Percentiles rank a stretch among this genome's conserved stretches.
These are phyloP conservation scores for Ceratobasidium sp. DNA, from an alignment of 1,284 basidiomycete genomes.

Conservation along the genomic window DNA sequence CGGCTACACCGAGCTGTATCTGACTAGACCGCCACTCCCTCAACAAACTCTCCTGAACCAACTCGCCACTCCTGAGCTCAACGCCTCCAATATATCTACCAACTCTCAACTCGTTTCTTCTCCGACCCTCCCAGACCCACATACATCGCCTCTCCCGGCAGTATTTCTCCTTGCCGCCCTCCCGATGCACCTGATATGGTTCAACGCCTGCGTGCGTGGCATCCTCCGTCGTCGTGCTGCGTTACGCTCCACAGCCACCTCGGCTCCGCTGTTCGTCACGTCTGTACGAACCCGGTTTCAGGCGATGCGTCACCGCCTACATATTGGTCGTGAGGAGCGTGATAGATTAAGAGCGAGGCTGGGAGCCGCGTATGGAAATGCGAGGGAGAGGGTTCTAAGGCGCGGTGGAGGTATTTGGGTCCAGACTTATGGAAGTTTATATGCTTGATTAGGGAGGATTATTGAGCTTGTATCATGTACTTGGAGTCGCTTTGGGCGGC, in stretches of 20 bases:
- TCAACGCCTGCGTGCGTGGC: slow-evolving; percentile 66
- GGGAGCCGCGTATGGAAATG: slow-evolving; percentile 31
- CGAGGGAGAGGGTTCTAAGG: slow-evolving; percentile 22
- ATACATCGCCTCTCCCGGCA: slow-evolving; percentile 60
- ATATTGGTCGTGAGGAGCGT: slow-evolving; percentile 11
- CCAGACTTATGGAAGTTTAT: neutral
- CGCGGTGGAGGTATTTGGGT: slow-evolving; percentile 16
- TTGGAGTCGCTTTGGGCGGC: too few relatives aligned
- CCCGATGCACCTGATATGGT: slow-evolving; percentile 69
- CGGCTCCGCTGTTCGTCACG: slow-evolving; percentile 5
- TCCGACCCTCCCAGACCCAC: slow-evolving; percentile 25
- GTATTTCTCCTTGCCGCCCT: slow-evolving; percentile 62
- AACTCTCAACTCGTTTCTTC: neutral
- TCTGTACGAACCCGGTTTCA: slow-evolving; percentile 29
- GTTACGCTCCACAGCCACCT: slow-evolving; percentile 28
- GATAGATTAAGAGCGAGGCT: slow-evolving; percentile 26
- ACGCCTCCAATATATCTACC: neutral
- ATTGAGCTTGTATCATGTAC: neutral
- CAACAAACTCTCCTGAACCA: neutral
- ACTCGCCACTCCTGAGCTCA: neutral
- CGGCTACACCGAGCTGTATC: slow-evolving; percentile 58
- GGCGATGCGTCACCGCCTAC: slow-evolving; percentile 13
- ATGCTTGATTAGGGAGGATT: neutral
- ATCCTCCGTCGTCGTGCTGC: slow-evolving; percentile 60
- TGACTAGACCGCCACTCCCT: slow-evolving; percentile 48